These are phyloP conservation scores for Blepharisma stoltei DNA, from an alignment of 73 alveolate genomes.

Conservation along the genomic window DNA sequence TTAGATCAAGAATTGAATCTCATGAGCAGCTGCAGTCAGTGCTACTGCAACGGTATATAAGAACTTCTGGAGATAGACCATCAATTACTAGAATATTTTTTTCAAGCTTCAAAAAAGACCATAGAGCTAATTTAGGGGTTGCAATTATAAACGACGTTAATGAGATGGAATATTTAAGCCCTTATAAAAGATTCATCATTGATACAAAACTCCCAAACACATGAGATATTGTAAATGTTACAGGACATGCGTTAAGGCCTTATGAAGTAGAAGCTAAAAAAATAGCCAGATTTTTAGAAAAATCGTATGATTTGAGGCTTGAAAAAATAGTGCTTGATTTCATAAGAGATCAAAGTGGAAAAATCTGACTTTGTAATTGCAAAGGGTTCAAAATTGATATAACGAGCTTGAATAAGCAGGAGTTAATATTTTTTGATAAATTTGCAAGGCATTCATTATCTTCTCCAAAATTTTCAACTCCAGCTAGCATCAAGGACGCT, in stretches of 20 bases:
- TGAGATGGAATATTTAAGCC: not conserved
- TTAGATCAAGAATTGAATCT: not conserved
- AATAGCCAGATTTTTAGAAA: not conserved
- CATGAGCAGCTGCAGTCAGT: not conserved
- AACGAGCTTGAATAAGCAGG: no score
- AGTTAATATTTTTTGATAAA: no score
- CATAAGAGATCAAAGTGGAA: conserved; percentile 17
- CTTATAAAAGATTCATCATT: not conserved
- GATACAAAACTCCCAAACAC: not conserved
- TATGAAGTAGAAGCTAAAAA: conserved; percentile 1
- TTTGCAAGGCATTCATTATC: no score
- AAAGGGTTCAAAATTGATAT: not conserved
- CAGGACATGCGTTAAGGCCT: not conserved
- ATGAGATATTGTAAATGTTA: not conserved
- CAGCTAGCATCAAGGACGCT: no score
- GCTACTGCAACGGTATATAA: not conserved
- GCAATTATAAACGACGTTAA: not conserved
- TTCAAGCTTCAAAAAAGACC: not conserved
- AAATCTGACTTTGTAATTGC: not conserved
- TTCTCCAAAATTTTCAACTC: no score
- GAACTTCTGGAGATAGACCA: not conserved
- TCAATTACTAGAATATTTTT: not conserved
- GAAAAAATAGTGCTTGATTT: not conserved
- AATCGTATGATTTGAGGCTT: not conserved
- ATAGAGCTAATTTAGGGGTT: not conserved